These are phyloP conservation scores for Bryoerythrophyllum caledonicum DNA, from an alignment of 225 moss, liverwort and hornwort genomes.

Conservation along the genomic window DNA sequence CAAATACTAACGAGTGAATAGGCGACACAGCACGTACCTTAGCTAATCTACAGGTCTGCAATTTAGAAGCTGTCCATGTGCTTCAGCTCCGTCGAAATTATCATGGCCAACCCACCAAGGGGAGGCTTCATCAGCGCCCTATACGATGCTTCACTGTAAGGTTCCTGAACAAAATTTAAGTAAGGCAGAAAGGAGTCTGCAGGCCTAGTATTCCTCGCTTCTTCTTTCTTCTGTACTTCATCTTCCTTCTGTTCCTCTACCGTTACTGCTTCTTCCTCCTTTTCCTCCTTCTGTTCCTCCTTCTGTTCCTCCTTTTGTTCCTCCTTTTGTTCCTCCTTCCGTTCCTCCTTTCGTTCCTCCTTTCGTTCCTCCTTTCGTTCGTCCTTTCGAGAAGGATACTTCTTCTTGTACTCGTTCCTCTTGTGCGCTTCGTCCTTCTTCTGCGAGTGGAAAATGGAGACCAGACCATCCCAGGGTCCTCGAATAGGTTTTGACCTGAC, in stretches of 20 bases:
- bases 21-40: slow-evolving; percentile 1
- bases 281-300: neutral
- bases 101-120: slow-evolving; percentile 68
- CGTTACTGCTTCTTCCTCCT: slow-evolving; percentile 40
- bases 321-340: slow-evolving; percentile 7
- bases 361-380: slow-evolving; percentile 18
- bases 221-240: slow-evolving; percentile 27
- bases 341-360: slow-evolving; percentile 1
- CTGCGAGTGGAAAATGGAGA: slow-evolving; percentile 69
- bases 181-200: slow-evolving; percentile 64
- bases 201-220: slow-evolving; percentile 43
- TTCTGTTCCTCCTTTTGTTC: neutral
- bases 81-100: slow-evolving; percentile 53
- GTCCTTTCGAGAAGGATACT: slow-evolving; percentile 42
- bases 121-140: slow-evolving; percentile 93
- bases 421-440: slow-evolving; percentile 57
- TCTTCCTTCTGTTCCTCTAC: slow-evolving; percentile 44
- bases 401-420: slow-evolving; percentile 38
- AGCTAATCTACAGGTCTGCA: slow-evolving; percentile 16
- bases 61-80: slow-evolving; percentile 49
- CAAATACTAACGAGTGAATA: neutral
- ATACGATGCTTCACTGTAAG: slow-evolving; percentile 77
- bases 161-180: slow-evolving; percentile 63
- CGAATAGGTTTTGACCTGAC: slow-evolving; percentile 47
- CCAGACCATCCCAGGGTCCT: slow-evolving; percentile 72